Conservation (phyloP, 176 grass and related monocot species). For the Lolium perenne region DNA sequence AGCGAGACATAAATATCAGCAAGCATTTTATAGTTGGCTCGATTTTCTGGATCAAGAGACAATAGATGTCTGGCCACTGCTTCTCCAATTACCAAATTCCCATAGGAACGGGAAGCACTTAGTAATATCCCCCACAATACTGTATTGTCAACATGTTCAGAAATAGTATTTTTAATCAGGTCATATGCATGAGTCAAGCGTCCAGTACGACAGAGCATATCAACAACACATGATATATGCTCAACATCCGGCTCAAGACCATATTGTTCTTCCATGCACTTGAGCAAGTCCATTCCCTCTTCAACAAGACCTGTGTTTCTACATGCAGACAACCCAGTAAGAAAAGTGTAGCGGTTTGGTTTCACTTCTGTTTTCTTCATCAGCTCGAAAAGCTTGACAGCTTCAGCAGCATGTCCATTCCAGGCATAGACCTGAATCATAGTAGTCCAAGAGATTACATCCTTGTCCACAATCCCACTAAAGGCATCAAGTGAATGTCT, state of each 20-base stretch:
- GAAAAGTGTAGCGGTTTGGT: constrained; percentile 73
- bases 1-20: constrained; percentile 74
- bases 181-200: constrained; percentile 63
- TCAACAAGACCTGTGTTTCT: constrained; percentile 72
- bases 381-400: constrained; percentile 57
- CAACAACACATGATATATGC: constrained; percentile 71
- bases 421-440: constrained; percentile 79
- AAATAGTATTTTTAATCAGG: constrained; percentile 46
- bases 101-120: constrained; percentile 58
- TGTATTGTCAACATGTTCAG: constrained; percentile 24
- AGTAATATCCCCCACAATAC: constrained; percentile 65
- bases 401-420: constrained; percentile 57
- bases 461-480: constrained; percentile 55
- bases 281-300: constrained; percentile 59
- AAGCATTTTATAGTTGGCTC: constrained; percentile 73
- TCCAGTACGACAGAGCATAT: constrained; percentile 65
- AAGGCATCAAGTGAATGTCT: constrained; percentile 55
- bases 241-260: constrained; percentile 55
- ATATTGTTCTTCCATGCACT: constrained; percentile 69
- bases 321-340: constrained; percentile 62
- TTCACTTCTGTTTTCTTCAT: constrained; percentile 60
- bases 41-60: constrained; percentile 67
- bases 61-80: constrained; percentile 58
- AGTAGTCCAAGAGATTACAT: constrained; percentile 80
- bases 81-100: constrained; percentile 62